phyloP scores from a whole-genome alignment of 345 rosid genomes.

The Dipteronia dyeriana region DNA sequence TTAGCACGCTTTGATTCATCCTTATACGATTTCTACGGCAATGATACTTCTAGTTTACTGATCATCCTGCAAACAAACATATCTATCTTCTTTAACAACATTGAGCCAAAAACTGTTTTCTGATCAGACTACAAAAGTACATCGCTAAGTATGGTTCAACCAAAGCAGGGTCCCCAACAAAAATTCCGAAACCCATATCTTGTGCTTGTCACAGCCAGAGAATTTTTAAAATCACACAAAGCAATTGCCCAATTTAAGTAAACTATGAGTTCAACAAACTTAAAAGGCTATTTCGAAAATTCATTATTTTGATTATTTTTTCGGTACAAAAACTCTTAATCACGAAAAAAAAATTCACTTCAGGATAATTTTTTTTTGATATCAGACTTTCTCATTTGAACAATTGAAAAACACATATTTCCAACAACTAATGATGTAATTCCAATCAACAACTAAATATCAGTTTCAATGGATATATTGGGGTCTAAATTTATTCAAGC shows the following conservation, averaged over 20 bases:
- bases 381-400: no score
- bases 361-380: no score
- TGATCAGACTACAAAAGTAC: neutral
- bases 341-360: no score
- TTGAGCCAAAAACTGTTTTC: neutral
- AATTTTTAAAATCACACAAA: neutral
- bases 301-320: no score
- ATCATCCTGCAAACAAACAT: neutral
- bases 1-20: neutral
- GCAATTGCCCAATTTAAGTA: neutral
- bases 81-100: neutral
- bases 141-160: neutral
- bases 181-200: neutral
- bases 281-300: neutral
- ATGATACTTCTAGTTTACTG: neutral
- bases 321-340: neutral
- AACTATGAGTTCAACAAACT: neutral
- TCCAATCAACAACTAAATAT: no score
- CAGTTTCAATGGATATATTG: neutral
- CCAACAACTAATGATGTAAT: no score
- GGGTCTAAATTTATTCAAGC: no score
- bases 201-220: neutral
- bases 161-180: neutral
- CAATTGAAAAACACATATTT: no score
- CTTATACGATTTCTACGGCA: neutral